Percentiles rank a stretch among this genome's conserved stretches.
phyloP scores from a whole-genome alignment of 345 rosid genomes.

The Noccaea caerulescens region DNA sequence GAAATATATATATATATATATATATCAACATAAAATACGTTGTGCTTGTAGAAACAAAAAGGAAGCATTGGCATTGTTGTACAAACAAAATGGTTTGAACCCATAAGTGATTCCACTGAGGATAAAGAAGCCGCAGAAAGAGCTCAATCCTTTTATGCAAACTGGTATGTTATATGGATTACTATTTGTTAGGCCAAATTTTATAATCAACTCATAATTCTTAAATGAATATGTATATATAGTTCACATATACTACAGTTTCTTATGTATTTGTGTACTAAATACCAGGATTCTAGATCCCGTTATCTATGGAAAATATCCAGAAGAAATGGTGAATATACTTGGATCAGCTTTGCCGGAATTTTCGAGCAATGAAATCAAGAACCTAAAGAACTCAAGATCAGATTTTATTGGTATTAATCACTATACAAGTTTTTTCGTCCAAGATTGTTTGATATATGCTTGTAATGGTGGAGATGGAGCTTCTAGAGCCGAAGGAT shows the following conservation, averaged over 20 bases:
- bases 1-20: too few species aligned
- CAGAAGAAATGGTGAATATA: slow-evolving; percentile 57
- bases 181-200: too few species aligned
- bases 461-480: slow-evolving; percentile 61
- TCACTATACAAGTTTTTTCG: slow-evolving; percentile 68
- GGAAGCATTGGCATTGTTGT: slow-evolving; percentile 72
- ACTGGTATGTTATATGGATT: slow-evolving; percentile 53
- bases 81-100: slow-evolving; percentile 68
- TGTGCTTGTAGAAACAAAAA: slow-evolving; percentile 50
- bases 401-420: slow-evolving; percentile 73
- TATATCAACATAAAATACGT: too few species aligned
- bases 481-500: slow-evolving; percentile 56
- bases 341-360: slow-evolving; percentile 57
- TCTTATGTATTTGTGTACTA: background rate
- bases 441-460: slow-evolving; percentile 58
- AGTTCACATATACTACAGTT: too few species aligned
- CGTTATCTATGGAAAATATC: slow-evolving; percentile 61
- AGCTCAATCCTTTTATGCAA: slow-evolving; percentile 66
- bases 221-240: too few species aligned
- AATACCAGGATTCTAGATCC: slow-evolving; percentile 69
- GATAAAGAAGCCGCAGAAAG: slow-evolving; percentile 67
- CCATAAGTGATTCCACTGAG: slow-evolving; percentile 54
- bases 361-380: slow-evolving; percentile 53
- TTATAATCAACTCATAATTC: background rate
- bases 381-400: slow-evolving; percentile 45